Evolutionary conservation across 2,329 filamentous ascomycete species (phyloP).

Genomic region (Sphaerostilbella broomeana): DNA sequence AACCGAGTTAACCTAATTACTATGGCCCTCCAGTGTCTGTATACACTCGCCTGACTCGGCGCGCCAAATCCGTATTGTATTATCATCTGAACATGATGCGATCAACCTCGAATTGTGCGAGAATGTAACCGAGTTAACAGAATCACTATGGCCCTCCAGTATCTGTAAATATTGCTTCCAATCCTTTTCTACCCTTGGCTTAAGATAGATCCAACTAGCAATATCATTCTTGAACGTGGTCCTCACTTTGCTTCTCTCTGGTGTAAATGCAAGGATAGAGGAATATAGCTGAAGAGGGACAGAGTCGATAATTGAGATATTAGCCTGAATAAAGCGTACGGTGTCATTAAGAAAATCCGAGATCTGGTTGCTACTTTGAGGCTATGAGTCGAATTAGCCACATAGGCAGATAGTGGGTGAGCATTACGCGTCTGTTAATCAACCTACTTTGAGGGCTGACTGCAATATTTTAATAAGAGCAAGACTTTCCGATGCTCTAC

Average conservation of each 20-base stretch:
- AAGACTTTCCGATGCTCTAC: slow-evolving; percentile 14
- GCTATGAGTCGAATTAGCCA: too few species aligned
- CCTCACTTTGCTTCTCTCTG: slow-evolving; percentile 15
- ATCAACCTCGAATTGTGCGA: background rate
- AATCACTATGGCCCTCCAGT: background rate
- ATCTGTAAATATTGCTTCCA: background rate
- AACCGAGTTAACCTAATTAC: background rate
- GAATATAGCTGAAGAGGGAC: slow-evolving; percentile 22
- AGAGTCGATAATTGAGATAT: slow-evolving; percentile 6
- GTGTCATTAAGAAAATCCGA: background rate
- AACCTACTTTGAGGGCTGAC: background rate
- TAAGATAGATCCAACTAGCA: slow-evolving; percentile 14
- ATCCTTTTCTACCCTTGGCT: background rate
- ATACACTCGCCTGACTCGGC: background rate
- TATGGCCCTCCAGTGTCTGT: background rate
- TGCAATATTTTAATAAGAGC: background rate
- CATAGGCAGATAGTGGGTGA: background rate
- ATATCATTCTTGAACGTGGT: slow-evolving; percentile 9
- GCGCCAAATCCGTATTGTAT: background rate
- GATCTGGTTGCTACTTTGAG: background rate
- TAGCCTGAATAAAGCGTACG: slow-evolving; percentile 7
- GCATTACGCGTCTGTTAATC: fast-evolving
- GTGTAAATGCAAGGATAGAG: slow-evolving; percentile 21
- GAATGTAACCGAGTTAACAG: background rate
- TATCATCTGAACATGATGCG: background rate